Evolutionary conservation across 129 eudicot genomes (phyloP).

Genomic region (Chrysanthemum makinoi): DNA sequence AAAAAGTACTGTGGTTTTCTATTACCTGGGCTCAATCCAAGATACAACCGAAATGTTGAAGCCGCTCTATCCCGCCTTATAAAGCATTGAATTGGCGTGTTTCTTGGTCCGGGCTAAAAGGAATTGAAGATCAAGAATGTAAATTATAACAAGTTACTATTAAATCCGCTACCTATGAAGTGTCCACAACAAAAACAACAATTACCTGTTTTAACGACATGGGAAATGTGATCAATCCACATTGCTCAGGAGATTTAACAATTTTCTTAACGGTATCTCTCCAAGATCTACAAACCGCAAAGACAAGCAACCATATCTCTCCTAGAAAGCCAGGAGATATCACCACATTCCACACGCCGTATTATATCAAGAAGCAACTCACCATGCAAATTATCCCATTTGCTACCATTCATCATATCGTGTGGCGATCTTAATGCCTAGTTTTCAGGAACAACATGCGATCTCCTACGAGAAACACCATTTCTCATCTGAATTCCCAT

Average conservation of each 20-base stretch:
- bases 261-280: conserved; percentile 49
- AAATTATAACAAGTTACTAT: neutral
- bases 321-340: conserved; percentile 60
- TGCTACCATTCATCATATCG: conserved; percentile 29
- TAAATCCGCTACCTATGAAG: neutral
- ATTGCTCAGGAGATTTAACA: conserved; percentile 66
- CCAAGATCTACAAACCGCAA: conserved; percentile 68
- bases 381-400: conserved; percentile 54
- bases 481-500: conserved; percentile 31
- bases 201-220: conserved; percentile 67
- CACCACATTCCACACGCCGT: conserved; percentile 39
- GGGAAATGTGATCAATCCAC: conserved; percentile 75
- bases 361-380: conserved; percentile 72
- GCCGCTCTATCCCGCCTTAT: conserved; percentile 58
- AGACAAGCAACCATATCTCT: conserved; percentile 58
- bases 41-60: conserved; percentile 50
- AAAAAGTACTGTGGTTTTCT: conserved; percentile 7
- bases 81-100: conserved; percentile 64
- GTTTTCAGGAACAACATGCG: conserved; percentile 45
- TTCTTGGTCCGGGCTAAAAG: conserved; percentile 70
- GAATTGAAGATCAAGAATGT: neutral
- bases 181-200: neutral
- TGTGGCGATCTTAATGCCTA: conserved; percentile 21
- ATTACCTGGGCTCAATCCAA: conserved; percentile 63
- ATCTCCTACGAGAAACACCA: conserved; percentile 12